A percentile compares a stretch with the other conserved stretches of the same genome.
These are phyloP conservation scores for Lagenidium sp. DNA, from an alignment of 352 stramenopile genomes.

Conservation along the genomic window DNA sequence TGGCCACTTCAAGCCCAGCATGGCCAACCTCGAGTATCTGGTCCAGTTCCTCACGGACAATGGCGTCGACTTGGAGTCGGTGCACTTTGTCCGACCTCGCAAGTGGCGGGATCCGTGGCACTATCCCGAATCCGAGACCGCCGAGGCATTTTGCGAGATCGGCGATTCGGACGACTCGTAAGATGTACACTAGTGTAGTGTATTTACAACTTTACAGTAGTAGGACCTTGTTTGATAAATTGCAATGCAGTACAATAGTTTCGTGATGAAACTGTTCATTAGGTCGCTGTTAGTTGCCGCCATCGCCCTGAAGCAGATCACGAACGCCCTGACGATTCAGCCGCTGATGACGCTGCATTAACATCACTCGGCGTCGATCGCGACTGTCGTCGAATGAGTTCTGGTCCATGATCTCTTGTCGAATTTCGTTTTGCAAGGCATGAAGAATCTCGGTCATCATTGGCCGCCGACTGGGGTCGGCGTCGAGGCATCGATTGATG, in stretches of 20 bases:
- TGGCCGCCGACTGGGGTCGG: conserved; percentile 42
- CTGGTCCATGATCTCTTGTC: conserved; percentile 62
- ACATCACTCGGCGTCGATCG: conserved; percentile 53
- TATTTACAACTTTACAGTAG: neutral
- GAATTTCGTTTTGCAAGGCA: conserved; percentile 61
- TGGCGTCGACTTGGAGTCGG: conserved; percentile 24
- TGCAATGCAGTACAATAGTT: too few species aligned
- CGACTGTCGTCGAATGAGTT: conserved; percentile 50
- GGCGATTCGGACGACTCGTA: conserved; percentile 14
- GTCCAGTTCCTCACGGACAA: conserved; percentile 24
- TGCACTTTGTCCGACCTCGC: conserved; percentile 58
- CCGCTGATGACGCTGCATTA: conserved; percentile 69
- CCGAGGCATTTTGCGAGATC: too few species aligned
- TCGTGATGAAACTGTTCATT: too few species aligned
- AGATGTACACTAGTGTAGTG: neutral
- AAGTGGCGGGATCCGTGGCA: conserved; percentile 61
- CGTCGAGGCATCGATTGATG: conserved; percentile 54
- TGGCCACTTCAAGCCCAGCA: conserved; percentile 60
- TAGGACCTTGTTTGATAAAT: neutral
- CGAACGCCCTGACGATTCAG: conserved; percentile 63
- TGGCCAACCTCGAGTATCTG: conserved; percentile 37
- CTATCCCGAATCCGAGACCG: too few species aligned
- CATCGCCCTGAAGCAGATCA: conserved; percentile 25
- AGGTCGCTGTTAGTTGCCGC: neutral
- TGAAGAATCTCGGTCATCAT: conserved; percentile 77